Evolutionary conservation across 2,329 filamentous ascomycete genomes (phyloP), one percentile per base, ranked within the genome.

Genomic region (Diaporthe sp.): DNA sequence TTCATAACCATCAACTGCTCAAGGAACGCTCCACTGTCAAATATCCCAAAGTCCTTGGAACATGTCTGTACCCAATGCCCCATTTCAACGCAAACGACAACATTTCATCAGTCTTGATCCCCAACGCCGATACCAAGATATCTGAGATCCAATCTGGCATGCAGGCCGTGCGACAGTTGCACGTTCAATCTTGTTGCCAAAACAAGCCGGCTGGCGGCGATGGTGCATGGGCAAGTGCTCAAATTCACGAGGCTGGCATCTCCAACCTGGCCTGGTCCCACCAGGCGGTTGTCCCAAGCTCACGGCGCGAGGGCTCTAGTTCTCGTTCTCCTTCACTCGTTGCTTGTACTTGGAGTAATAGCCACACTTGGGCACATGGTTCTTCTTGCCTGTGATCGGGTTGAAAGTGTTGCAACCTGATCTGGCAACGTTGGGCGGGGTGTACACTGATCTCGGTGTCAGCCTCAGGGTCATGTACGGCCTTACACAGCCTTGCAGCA

Each of bases 351-450:
- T 87, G 61, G 94, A 96, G 83, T 91, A 95, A 85, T 94, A 94
- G 74, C 91, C 89, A 80, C 90, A 92, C 79, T 94, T 93, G 74
- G 88, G 88, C 61, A 95, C 88, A 81, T 95, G 93, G 78, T 88
- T 93, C 73, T 89, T 91, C 82, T 92, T 92, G 70, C 96, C 94
- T 4, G 94, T 97, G 78, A 88, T 87, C 77, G 92, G 90, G 79
- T 96, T 90, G 82, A 96, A 98, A 80, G 96, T 91, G 79, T 94
- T 90, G 83, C 94, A 97, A 32, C 96, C 96, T 75, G 91, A 90
- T 74, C 90, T 93, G 50, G 94, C 94, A 50, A 96, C 95, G 79
- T 98, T 97, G 4, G 96, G 96, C 47, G 96, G 96, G 19, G 94
- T 96, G 81, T 97, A 97, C 75, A 97, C 87, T 91, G 81, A 30